A percentile compares a stretch with the other conserved stretches of the same genome.
These are phyloP conservation scores for Mycocentrospora acerina DNA, from an alignment of 2,329 filamentous ascomycete species.

Conservation along the genomic window DNA sequence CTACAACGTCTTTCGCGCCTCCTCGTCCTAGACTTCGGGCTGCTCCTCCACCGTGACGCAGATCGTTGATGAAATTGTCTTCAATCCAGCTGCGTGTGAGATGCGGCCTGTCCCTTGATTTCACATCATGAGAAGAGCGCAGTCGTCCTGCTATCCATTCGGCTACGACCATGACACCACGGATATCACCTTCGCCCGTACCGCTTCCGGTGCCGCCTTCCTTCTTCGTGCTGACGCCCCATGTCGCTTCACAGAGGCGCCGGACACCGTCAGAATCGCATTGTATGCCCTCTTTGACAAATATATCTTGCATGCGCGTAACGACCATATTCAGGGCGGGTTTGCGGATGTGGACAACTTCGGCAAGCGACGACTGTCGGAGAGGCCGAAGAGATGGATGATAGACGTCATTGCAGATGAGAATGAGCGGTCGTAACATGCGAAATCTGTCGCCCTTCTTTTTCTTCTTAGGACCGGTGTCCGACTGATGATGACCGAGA, in stretches of 20 bases:
- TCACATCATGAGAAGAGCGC: constrained; percentile 45
- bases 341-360: constrained; percentile 89
- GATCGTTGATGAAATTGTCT: constrained; percentile 65
- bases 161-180: constrained; percentile 81
- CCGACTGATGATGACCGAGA: constrained; percentile 36
- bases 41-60: constrained; percentile 70
- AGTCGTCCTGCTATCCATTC: constrained; percentile 82
- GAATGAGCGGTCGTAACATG: constrained; percentile 80
- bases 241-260: constrained; percentile 78
- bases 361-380: constrained; percentile 80
- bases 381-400: constrained; percentile 84
- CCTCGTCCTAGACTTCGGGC: constrained; percentile 72
- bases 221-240: constrained; percentile 74
- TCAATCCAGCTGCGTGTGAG: constrained; percentile 79
- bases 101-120: constrained; percentile 44
- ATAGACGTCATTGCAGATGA: constrained; percentile 98
- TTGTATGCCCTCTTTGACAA: constrained; percentile 83
- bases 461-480: constrained; percentile 52
- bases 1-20: constrained; percentile 71
- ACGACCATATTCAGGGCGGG: constrained; percentile 86
- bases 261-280: constrained; percentile 89
- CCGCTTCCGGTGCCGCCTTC: constrained; percentile 62
- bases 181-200: constrained; percentile 71
- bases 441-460: constrained; percentile 85
- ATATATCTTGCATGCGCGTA: constrained; percentile 75